Base-by-base conservation (phyloP, 306 rosid genomes). In the Amphicarpaea edgeworthii region DNA sequence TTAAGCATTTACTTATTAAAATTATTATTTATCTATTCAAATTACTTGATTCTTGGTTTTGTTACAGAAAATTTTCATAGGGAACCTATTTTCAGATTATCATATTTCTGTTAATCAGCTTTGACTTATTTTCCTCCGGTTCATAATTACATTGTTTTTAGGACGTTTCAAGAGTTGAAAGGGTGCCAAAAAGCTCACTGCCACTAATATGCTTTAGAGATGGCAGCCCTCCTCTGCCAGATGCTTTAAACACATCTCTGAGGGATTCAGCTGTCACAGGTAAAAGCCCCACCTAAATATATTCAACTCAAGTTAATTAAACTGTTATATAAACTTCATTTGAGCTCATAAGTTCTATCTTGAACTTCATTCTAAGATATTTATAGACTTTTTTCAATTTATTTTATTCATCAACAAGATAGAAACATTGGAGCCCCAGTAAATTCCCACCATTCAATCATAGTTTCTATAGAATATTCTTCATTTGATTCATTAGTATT, bases 201-300 rank as follows among this genome's bases (percentile, higher is more conserved):
- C 98, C 96, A 7, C 46, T 92, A 67, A 79, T 90, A 84, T 96
- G 99, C 86, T 87, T 96, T 81, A 89, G 97, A 83, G 87, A 87
- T 80, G 98, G 99, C 47, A 85, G 99, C 72, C 99, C 87, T 59
- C 99, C 99, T 37, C 83, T 92, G 60, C 93, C 99, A 1, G 97
- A 90, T 83, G 85, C 81, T 84, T 87, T 67, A 2, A 89, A 86
- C 77, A 86, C 79, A 75, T 84, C 96, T 38, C 68, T 85, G 55
- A 83, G 82, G 54, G 88, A 84, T 77, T 82, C 90, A 42, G 88
- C 90, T 43, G 63, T 43, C 75, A 83, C 79, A 71, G 93, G 88
- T 83, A 76, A 24, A 73, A 59, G 34, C 50, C n/a, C 37, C 21
- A 21, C 42, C 51, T 37, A n/a, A 54, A 14, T 47, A 66, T 65